Conservation (phyloP, 164 flowering plant species). For the Macadamia integrifolia region DNA sequence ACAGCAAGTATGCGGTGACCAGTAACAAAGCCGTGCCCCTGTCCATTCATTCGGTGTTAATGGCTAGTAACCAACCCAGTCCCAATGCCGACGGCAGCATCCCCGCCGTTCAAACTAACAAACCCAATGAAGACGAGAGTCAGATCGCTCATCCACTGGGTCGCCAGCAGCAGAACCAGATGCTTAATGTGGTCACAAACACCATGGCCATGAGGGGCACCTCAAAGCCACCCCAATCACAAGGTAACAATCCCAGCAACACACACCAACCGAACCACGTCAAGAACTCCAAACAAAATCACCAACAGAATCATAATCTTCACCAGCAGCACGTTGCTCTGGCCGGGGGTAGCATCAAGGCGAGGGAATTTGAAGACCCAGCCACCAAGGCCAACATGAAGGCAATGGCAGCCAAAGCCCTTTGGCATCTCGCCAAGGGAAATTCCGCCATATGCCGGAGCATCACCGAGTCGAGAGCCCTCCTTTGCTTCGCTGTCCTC, state of each 20-base stretch:
- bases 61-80: slow-evolving; percentile 34
- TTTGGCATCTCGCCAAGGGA: slow-evolving; percentile 53
- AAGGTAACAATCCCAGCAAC: not conserved
- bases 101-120: not conserved
- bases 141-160: slow-evolving; percentile 36
- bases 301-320: slow-evolving; percentile 1
- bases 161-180: slow-evolving; percentile 27
- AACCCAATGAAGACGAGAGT: slow-evolving; percentile 6
- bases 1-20: slow-evolving; percentile 67
- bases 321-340: slow-evolving; percentile 12
- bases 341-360: slow-evolving; percentile 56
- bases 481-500: slow-evolving; percentile 67
- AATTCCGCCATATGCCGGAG: slow-evolving; percentile 51
- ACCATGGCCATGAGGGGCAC: slow-evolving; percentile 34
- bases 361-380: slow-evolving; percentile 65
- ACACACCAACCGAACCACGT: slow-evolving; percentile 3
- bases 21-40: slow-evolving; percentile 43
- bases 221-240: slow-evolving; percentile 8
- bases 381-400: slow-evolving; percentile 65
- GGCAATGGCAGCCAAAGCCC: slow-evolving; percentile 79
- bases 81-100: not conserved
- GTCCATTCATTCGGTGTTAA: slow-evolving; percentile 55
- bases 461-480: slow-evolving; percentile 77
- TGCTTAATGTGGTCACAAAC: slow-evolving; percentile 48
- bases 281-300: slow-evolving; percentile 7